Conservation (phyloP, 331 rosid species). For the Cydonia oblonga region DNA sequence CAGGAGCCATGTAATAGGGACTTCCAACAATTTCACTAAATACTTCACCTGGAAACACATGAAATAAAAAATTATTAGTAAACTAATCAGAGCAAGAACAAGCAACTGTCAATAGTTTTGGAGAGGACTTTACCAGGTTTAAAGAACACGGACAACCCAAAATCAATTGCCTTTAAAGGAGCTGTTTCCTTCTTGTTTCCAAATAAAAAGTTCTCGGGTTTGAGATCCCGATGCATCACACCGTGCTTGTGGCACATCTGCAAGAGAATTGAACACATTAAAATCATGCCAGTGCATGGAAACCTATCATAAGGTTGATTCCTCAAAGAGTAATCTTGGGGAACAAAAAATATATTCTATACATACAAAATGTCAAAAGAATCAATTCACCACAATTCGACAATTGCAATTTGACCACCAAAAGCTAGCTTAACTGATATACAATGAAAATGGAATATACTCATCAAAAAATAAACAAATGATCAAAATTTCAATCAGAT, state of each 20-base stretch:
- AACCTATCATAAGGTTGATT: too few species aligned
- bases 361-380: not conserved
- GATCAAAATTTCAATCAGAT: too few species aligned
- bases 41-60: slow-evolving; percentile 48
- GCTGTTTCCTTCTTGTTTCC: slow-evolving; percentile 84
- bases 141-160: slow-evolving; percentile 85
- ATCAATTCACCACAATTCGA: not conserved
- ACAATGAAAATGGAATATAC: not conserved
- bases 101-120: not conserved
- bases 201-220: slow-evolving; percentile 92
- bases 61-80: slow-evolving; percentile 1
- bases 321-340: not conserved
- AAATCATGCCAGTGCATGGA: not conserved
- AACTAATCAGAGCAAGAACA: not conserved
- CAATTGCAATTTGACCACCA: not conserved
- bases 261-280: slow-evolving; percentile 14
- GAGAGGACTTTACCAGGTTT: slow-evolving; percentile 58
- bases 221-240: slow-evolving; percentile 90
- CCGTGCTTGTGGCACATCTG: slow-evolving; percentile 92
- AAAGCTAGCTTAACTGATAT: not conserved
- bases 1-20: slow-evolving; percentile 99
- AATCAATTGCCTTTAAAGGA: slow-evolving; percentile 75
- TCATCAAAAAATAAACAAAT: not conserved
- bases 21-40: slow-evolving; percentile 93
- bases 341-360: not conserved